A percentile compares a stretch with the other conserved stretches of the same genome.
phyloP scores from a whole-genome alignment of 2,329 filamentous ascomycete genomes.

The Trichophyton schoenleinii region DNA sequence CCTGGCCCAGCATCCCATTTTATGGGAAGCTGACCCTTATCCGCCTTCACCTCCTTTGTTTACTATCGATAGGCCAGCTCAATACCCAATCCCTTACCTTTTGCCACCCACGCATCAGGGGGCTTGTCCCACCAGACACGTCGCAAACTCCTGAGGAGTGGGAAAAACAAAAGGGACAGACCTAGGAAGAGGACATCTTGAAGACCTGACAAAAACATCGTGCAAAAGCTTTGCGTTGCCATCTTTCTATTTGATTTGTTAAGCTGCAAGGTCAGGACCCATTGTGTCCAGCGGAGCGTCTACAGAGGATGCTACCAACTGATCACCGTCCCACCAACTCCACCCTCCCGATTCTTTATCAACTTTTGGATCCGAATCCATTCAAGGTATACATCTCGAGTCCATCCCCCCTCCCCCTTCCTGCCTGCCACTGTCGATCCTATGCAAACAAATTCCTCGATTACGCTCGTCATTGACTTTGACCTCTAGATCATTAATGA shows the following conservation, averaged over 20 bases:
- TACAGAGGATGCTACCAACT: constrained; percentile 4
- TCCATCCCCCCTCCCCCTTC: background rate
- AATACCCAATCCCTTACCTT: constrained; percentile 8
- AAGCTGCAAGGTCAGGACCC: background rate
- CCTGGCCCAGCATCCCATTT: background rate
- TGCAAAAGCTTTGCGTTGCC: background rate
- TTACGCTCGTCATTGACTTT: constrained; percentile 1
- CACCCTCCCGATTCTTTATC: constrained; percentile 9
- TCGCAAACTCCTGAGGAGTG: constrained; percentile 10
- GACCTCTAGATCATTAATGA: background rate
- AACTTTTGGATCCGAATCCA: background rate
- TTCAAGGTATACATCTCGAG: constrained; percentile 5
- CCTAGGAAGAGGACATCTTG: background rate
- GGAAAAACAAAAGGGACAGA: constrained; percentile 1
- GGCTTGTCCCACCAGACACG: constrained; percentile 10
- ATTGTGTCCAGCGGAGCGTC: constrained; percentile 1
- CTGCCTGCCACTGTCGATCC: constrained; percentile 10
- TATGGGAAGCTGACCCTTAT: background rate
- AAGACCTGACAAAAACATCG: constrained; percentile 1
- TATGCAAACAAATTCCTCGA: background rate
- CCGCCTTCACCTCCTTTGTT: constrained; percentile 5
- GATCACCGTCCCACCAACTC: constrained; percentile 12
- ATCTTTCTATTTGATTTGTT: background rate
- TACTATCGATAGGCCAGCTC: background rate
- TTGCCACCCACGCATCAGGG: constrained; percentile 11